Evolutionary conservation across 768 basidiomycete genomes (phyloP), one percentile per base, ranked within the genome.

Genomic region (Rhizopogon vinicolor): DNA sequence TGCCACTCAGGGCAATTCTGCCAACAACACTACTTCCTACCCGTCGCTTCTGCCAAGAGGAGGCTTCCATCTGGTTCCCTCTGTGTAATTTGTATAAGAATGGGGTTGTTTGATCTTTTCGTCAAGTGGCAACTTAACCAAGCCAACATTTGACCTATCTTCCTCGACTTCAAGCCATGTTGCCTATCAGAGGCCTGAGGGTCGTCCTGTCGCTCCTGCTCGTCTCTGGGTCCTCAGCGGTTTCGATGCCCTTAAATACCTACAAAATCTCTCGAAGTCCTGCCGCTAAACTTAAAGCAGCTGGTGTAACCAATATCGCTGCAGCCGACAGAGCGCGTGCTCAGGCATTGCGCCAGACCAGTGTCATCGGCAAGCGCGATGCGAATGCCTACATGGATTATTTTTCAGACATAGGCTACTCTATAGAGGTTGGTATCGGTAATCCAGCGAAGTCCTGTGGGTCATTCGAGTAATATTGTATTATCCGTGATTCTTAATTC

Each of bases 361-460:
- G 52, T 3, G 13, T 3, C 6, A 25, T 2, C 18, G 48, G n/a
- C 44, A 22, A 54, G 19, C 12, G 25, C 1, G n/a, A 52, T 18
- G 29, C 33, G 14, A 16, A 49, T 41, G 28, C 29, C 25, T 18
- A 31, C 28, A 54, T 35, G 13, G 37, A 25, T 33, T 39, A 58
- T 2, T 60, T 57, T 10, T 59, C 53, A 3, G 56, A 46, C 12
- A 61, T 65, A 5, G 56, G 62, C 14, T 70, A 72, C 43, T 62
- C 63, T 12, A 62, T 60, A 2, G 29, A 67, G 60, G 61, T 48
- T n/a, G 42, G 40, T 13, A 39, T 62, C 22, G 61, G 61, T 8
- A 55, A 25, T 33, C 61, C 61, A 12, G 1, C 53, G 19, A 62
- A 62, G 18, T 28, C 58, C 29, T 61, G 66, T 68, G 19, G 39